Conservation (phyloP, 2,329 filamentous ascomycete species). For the Kalaharituber pfeilii region DNA sequence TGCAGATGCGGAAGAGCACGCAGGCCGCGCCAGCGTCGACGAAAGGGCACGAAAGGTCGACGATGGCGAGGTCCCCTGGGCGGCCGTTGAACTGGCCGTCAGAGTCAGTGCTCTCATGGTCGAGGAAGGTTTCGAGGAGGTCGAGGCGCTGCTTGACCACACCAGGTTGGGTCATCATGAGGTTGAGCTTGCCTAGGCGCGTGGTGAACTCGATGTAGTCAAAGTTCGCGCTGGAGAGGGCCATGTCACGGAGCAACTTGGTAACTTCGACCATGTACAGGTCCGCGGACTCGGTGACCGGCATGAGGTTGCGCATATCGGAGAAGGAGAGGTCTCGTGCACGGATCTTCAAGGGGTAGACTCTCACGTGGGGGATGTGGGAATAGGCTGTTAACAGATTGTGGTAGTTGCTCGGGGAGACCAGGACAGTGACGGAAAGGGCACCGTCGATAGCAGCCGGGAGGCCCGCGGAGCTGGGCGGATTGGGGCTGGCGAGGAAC, state of each 20-base stretch:
- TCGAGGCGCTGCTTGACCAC: slow-evolving; percentile 44
- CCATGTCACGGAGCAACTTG: slow-evolving; percentile 41
- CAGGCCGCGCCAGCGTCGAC: slow-evolving; percentile 48
- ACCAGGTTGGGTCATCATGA: slow-evolving; percentile 34
- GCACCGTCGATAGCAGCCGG: slow-evolving; percentile 21
- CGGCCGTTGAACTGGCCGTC: slow-evolving; percentile 13
- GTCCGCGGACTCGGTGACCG: slow-evolving; percentile 29
- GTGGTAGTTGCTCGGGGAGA: slow-evolving; percentile 33
- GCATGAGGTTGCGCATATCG: slow-evolving; percentile 40
- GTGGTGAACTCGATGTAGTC: slow-evolving; percentile 35
- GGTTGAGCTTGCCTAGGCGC: slow-evolving; percentile 25
- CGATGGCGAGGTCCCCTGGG: slow-evolving; percentile 41
- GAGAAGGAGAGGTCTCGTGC: slow-evolving; percentile 35
- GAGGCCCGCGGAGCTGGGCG: not conserved
- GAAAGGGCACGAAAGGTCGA: slow-evolving; percentile 59
- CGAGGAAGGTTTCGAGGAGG: slow-evolving; percentile 47
- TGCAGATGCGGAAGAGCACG: slow-evolving; percentile 47
- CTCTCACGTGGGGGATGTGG: slow-evolving; percentile 23
- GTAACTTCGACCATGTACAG: slow-evolving; percentile 42
- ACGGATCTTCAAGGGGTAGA: slow-evolving; percentile 33
- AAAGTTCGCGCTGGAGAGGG: slow-evolving; percentile 30
- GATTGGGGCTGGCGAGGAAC: slow-evolving; percentile 29
- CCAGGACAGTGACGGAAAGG: slow-evolving; percentile 32
- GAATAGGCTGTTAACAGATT: slow-evolving; percentile 25
- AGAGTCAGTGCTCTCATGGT: slow-evolving; percentile 2